These are phyloP conservation scores for Plasmodium coatneyi DNA, from an alignment of 169 alveolate genomes.

Conservation along the genomic window DNA sequence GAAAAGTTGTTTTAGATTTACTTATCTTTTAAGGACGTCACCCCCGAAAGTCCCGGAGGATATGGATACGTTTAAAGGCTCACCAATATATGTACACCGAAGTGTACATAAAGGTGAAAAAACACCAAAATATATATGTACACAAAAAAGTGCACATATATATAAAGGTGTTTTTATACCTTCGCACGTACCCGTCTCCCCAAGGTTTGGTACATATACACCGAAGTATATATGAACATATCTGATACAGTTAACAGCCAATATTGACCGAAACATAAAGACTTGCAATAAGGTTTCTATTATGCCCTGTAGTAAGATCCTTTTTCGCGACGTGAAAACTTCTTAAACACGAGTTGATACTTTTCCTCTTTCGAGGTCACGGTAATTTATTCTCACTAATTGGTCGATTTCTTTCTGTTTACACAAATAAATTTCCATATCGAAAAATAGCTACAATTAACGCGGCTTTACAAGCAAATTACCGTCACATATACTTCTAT, in stretches of 20 bases:
- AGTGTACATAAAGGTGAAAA: neutral
- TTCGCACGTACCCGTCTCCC: neutral
- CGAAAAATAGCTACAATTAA: neutral
- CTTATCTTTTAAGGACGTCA: neutral
- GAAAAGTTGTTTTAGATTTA: neutral
- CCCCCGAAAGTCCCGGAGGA: neutral
- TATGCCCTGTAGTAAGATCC: neutral
- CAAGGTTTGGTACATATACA: neutral
- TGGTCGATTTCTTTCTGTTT: neutral
- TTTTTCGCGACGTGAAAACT: neutral
- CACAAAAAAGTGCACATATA: too few species aligned
- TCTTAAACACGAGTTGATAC: neutral
- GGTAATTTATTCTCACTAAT: neutral
- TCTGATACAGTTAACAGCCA: neutral
- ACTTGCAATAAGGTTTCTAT: neutral
- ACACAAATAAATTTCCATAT: neutral
- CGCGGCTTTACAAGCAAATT: neutral
- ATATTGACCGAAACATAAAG: conserved; percentile 6
- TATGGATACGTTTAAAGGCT: neutral
- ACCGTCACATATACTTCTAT: neutral
- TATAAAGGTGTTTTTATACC: neutral
- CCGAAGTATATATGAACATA: neutral
- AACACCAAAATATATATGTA: neutral
- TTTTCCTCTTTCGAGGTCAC: neutral
- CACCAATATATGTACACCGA: neutral